phyloP scores from a whole-genome alignment of 1,139 yeast species.

The Protomyces arabidopsidicola region DNA sequence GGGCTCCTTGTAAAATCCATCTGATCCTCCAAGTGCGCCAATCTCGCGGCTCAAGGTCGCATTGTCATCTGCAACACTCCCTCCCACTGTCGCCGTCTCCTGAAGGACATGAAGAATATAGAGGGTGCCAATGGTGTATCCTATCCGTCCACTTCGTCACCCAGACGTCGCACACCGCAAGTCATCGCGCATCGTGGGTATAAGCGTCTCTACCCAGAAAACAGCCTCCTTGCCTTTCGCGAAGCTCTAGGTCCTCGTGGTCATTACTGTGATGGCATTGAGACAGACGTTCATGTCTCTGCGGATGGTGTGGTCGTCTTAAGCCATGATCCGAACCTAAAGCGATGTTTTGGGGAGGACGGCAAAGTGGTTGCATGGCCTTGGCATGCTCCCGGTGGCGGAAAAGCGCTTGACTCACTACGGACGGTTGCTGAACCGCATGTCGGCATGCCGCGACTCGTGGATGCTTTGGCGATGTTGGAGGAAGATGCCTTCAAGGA shows the following conservation, averaged over 20 bases:
- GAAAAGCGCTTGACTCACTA: conserved; percentile 49
- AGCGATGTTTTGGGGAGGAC: conserved; percentile 53
- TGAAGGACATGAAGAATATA: neutral
- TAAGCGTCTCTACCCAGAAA: conserved; percentile 68
- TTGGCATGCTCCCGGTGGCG: conserved; percentile 33
- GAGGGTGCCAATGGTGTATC: neutral
- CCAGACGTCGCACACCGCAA: conserved; percentile 1
- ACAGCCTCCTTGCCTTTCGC: conserved; percentile 66
- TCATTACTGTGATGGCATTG: conserved; percentile 49
- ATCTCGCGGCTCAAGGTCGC: neutral
- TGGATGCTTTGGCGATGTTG: conserved; percentile 58
- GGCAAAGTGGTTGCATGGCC: conserved; percentile 31
- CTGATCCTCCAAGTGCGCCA: neutral
- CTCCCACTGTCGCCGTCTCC: neutral
- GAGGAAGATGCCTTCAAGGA: conserved; percentile 42
- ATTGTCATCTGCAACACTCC: neutral
- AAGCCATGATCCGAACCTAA: conserved; percentile 64
- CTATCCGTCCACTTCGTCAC: no score
- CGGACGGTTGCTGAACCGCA: conserved; percentile 52
- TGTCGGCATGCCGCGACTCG: conserved; percentile 58
- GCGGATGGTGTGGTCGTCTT: conserved; percentile 68
- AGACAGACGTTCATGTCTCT: conserved; percentile 79
- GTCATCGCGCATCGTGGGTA: conserved; percentile 38
- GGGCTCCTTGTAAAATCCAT: neutral
- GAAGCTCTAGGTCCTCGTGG: conserved; percentile 69